Base-by-base conservation (phyloP, 331 rosid genomes). In the Saraca asoca region DNA sequence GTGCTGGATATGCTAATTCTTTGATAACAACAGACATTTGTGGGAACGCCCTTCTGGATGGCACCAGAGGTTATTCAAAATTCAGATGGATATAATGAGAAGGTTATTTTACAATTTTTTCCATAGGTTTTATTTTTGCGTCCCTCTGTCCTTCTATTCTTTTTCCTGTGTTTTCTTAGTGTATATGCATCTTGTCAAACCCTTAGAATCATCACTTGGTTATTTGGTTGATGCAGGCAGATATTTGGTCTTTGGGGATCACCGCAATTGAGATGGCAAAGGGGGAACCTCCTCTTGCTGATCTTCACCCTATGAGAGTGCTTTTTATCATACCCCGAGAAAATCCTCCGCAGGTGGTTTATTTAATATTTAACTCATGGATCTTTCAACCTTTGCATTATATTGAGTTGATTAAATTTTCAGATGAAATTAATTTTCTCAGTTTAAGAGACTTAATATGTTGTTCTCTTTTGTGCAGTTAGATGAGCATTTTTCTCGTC, bases 31-130 rank as follows among this genome's bases (percentile, higher is more conserved):
- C 89, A 94, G 99, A 94, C 99, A 66, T 90, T 94, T 90, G 99
- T 94, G 63, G 99, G 99, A 74, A 94, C 99, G 12, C 99, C 99
- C 34, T 94, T 90, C 75, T 94, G 99, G 99, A 94, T 94, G 99
- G 99, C 99, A 51, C 99, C 97, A 7, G 99, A 94, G 87, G 99
- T 94, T 63, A 94, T 94, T 87, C 97, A 94, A 76, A 94, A 90
- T 65, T 73, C 93, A 14, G 99, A 94, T 9, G 99, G 99, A 72
- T 94, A 94, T 71, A 85, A 94, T 74, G 99, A 90, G 79, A 94
- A 94, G 99, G 99, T 94, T 74, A 65, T 83, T 44, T 60, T 58
- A 51, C 7, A 61, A 11, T 37, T 56, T 31, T n/a, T 44, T 77
- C 38, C 66, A 33, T 14, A 51, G 38, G 29, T 51, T 31, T 62